These are phyloP conservation scores for Metschnikowia anglica DNA, from an alignment of 805 yeast genomes.

Conservation along the genomic window DNA sequence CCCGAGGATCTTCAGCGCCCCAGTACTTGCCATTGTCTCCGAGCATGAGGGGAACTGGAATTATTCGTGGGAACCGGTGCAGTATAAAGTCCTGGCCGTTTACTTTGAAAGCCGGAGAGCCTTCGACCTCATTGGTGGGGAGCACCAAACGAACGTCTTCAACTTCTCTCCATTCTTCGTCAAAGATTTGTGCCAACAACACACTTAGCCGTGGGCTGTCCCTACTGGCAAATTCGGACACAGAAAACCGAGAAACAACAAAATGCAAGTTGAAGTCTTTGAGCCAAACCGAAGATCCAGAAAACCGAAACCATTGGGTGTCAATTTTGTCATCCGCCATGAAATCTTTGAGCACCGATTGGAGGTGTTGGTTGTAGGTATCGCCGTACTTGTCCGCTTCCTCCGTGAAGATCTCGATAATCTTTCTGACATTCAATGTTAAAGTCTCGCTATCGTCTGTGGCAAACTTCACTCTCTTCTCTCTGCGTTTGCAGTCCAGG, in stretches of 20 bases:
- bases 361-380: slow-evolving; percentile 10
- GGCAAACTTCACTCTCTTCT: slow-evolving; percentile 1
- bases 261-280: slow-evolving; percentile 23
- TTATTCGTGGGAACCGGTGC: slow-evolving; percentile 13
- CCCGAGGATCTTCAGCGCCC: slow-evolving; percentile 55
- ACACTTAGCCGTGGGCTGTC: slow-evolving; percentile 18
- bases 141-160: slow-evolving; percentile 24
- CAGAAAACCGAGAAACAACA: slow-evolving; percentile 22
- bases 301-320: slow-evolving; percentile 22
- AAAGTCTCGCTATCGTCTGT: slow-evolving; percentile 7
- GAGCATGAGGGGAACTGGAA: slow-evolving; percentile 12
- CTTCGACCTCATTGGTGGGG: slow-evolving; percentile 20
- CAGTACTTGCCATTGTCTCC: slow-evolving; percentile 17
- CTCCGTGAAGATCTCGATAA: slow-evolving; percentile 7
- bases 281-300: slow-evolving; percentile 26
- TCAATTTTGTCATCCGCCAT: slow-evolving; percentile 2
- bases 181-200: slow-evolving; percentile 22
- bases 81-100: slow-evolving; percentile 9
- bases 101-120: slow-evolving; percentile 2
- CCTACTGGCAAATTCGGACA: slow-evolving; percentile 15
- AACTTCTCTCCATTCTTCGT: slow-evolving; percentile 24
- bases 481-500: neutral
- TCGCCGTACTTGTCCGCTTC: slow-evolving; percentile 13
- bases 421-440: slow-evolving; percentile 8
- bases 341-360: slow-evolving; percentile 6